Base-by-base conservation (phyloP, 768 basidiomycete genomes). In the Rhizopogon vulgaris region DNA sequence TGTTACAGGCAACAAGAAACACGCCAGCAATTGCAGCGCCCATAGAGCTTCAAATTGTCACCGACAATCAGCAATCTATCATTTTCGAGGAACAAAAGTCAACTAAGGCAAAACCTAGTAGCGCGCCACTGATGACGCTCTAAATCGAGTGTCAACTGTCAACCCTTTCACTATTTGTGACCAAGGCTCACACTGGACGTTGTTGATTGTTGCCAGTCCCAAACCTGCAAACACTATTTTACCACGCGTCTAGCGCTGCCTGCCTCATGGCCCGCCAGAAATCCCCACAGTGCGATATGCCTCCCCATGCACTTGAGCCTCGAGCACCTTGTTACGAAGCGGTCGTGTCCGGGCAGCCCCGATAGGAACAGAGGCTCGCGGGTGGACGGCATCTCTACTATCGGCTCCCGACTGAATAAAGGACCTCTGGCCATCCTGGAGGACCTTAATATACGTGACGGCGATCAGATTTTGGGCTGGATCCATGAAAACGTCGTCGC, bases 41-140 rank as follows among this genome's bases (percentile, higher is more conserved):
- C 22, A n/a, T 52, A 49, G 12, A 52, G 43, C 36, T 39, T 48
- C 38, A 52, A 36, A 4, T 27, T n/a, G 34, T 18, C 25, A 18
- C 37, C 37, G 25, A 52, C 43, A 15, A 30, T 37, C 18, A 52
- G 15, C 25, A 52, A 25, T 27, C 36, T 46, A 22, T 52, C 43
- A 8, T 43, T 48, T 17, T 38, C 51, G 25, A 52, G 51, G 22
- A 52, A 52, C 37, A 49, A 38, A 52, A 38, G 48, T 45, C 8
- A 38, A 1, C 22, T 3, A 22, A 22, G 22, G 22, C 22, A 22
- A 22, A 22, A 3, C 22, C 22, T 6, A 22, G 36, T 37, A 11
- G 15, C 17, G 28, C 17, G n/a, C 34, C 46, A 24, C 24, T 48
- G 24, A 51, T 15, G 5, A 51, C 22, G 17, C 50, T 36, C 50